phyloP scores from a whole-genome alignment of 257 asterid genomes.

The Gynochthodes officinalis region DNA sequence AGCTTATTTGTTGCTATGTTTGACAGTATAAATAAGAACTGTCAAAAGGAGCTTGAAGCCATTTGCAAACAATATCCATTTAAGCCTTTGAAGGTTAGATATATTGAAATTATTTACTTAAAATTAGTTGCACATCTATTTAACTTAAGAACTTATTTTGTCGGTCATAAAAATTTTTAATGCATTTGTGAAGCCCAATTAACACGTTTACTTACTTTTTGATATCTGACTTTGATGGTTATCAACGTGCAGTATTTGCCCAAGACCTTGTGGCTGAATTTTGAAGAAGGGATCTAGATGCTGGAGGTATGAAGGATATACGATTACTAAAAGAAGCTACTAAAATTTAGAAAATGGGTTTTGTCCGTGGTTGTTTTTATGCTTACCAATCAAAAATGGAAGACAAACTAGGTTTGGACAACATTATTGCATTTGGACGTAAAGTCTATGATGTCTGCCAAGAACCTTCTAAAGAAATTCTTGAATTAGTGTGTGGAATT shows the following conservation, averaged over 20 bases:
- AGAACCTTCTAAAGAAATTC: not conserved
- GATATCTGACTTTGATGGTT: not conserved
- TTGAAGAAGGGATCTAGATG: conserved; percentile 84
- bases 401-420: not conserved
- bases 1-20: no score
- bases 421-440: not conserved
- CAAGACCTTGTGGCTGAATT: conserved; percentile 69
- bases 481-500: not conserved
- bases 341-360: no score
- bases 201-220: not conserved
- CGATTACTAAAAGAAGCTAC: not conserved
- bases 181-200: not conserved
- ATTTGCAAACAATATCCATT: no score
- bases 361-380: no score
- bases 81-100: conserved; percentile 60
- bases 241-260: conserved; percentile 58
- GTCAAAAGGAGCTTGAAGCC: no score
- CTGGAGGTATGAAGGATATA: conserved; percentile 49
- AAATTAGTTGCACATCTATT: no score
- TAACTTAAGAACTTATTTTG: not conserved
- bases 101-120: not conserved
- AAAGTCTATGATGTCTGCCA: no score
- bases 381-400: not conserved
- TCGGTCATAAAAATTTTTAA: not conserved
- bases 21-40: no score